Conservation (phyloP, 2,329 filamentous ascomycete species). For the Claviceps monticola region DNA sequence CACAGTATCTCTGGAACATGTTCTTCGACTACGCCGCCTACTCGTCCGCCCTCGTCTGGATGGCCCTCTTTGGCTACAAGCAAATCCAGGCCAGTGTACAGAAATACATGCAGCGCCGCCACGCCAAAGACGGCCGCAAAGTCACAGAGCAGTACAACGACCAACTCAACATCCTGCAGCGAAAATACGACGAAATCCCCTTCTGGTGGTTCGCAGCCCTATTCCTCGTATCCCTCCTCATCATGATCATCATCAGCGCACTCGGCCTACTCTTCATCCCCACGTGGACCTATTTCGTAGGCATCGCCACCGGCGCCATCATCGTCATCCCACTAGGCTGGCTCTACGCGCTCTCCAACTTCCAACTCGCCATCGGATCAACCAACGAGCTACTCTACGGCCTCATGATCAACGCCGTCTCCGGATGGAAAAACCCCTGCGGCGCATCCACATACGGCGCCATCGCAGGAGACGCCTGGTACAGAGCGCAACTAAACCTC, state of each 20-base stretch:
- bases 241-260: constrained; percentile 35
- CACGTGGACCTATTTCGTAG: constrained; percentile 45
- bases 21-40: constrained; percentile 49
- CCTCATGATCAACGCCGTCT: constrained; percentile 40
- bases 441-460: constrained; percentile 44
- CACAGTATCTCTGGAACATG: constrained; percentile 42
- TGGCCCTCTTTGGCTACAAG: constrained; percentile 38
- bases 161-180: constrained; percentile 43
- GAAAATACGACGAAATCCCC: constrained; percentile 33
- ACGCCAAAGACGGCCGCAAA: constrained; percentile 14
- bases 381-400: constrained; percentile 48
- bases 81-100: constrained; percentile 30
- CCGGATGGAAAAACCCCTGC: constrained; percentile 38
- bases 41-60: constrained; percentile 44
- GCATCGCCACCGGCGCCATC: constrained; percentile 37
- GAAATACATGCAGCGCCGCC: constrained; percentile 27
- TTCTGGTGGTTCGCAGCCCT: constrained; percentile 42
- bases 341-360: constrained; percentile 46
- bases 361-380: constrained; percentile 36
- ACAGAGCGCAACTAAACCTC: constrained; percentile 41
- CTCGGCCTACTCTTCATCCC: constrained; percentile 42
- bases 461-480: constrained; percentile 49
- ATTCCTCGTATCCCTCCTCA: constrained; percentile 33
- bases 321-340: constrained; percentile 44
- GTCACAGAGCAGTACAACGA: constrained; percentile 44